Evolutionary conservation across 1,139 yeast genomes (phyloP).

Genomic region (Sugiyamaella xylanicola): DNA sequence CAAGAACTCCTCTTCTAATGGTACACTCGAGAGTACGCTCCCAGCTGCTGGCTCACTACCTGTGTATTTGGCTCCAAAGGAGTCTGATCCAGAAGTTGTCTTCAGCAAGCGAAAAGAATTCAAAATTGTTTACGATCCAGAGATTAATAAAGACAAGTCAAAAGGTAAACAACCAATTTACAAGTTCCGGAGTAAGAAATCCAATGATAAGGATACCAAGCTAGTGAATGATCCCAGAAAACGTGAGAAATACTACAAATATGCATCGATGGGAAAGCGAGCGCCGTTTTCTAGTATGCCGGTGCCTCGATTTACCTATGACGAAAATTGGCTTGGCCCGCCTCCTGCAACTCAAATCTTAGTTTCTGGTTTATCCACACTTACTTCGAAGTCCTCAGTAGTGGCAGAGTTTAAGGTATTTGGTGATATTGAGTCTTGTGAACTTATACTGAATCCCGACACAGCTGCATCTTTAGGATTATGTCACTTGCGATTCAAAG

Average conservation of each 20-base stretch:
- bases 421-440: conserved; percentile 63
- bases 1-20: too few relatives aligned
- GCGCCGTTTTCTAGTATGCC: conserved; percentile 47
- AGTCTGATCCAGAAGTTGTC: conserved; percentile 1
- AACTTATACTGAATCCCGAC: conserved; percentile 66
- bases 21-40: too few relatives aligned
- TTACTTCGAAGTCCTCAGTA: conserved; percentile 52
- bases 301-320: conserved; percentile 55
- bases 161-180: conserved; percentile 48
- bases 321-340: conserved; percentile 73
- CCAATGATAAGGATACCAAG: conserved; percentile 5
- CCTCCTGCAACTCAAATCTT: conserved; percentile 73
- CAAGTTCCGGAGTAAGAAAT: conserved; percentile 23
- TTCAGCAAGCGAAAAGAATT: conserved; percentile 33
- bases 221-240: conserved; percentile 48
- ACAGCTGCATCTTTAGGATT: conserved; percentile 83
- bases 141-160: conserved; percentile 46
- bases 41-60: conserved; percentile 5
- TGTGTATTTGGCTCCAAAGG: conserved; percentile 7
- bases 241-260: conserved; percentile 25
- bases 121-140: conserved; percentile 58
- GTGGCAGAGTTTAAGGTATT: conserved; percentile 58
- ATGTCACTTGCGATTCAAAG: conserved; percentile 65
- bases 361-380: conserved; percentile 61
- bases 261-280: conserved; percentile 38